Percentiles rank a stretch among this genome's conserved stretches.
Evolutionary conservation across 2,329 filamentous ascomycete genomes (phyloP).

Genomic region (Sarocladiaceae sp.): DNA sequence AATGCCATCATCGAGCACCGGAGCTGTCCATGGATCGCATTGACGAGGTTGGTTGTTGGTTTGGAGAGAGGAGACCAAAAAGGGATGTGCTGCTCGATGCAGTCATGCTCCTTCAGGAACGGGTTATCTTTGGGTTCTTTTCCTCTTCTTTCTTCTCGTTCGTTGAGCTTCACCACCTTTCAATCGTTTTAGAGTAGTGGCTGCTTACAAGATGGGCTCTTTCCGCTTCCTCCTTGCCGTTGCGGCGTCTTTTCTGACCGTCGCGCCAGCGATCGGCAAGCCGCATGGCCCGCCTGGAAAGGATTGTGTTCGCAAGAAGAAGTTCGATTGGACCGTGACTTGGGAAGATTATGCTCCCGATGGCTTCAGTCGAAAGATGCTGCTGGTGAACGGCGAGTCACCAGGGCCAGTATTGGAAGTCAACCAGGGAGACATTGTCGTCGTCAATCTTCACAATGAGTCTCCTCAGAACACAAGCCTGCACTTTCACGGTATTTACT

Average conservation of each 20-base stretch:
- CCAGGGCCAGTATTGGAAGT: constrained; percentile 57
- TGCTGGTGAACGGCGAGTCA: constrained; percentile 55
- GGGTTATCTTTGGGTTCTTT: too few species aligned
- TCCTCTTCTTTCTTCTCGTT: background rate
- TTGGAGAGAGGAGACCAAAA: background rate
- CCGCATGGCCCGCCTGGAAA: background rate
- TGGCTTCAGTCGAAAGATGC: constrained; percentile 39
- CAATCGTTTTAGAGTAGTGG: too few species aligned
- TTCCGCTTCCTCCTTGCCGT: background rate
- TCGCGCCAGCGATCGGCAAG: background rate
- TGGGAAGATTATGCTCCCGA: constrained; percentile 27
- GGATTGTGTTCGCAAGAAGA: background rate
- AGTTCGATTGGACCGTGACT: constrained; percentile 1
- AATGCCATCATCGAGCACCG: background rate
- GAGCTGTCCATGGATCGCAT: too few species aligned
- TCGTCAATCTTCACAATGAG: constrained; percentile 40
- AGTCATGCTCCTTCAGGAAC: background rate
- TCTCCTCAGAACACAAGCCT: constrained; percentile 43
- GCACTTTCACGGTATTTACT: constrained; percentile 42
- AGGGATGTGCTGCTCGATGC: background rate
- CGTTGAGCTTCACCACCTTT: background rate
- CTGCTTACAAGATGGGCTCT: too few species aligned
- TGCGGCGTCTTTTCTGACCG: background rate
- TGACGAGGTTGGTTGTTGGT: background rate
- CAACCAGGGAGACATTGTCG: constrained; percentile 44